Base-by-base conservation (phyloP, 1,284 basidiomycete genomes). In the Takashimella koratensis region DNA sequence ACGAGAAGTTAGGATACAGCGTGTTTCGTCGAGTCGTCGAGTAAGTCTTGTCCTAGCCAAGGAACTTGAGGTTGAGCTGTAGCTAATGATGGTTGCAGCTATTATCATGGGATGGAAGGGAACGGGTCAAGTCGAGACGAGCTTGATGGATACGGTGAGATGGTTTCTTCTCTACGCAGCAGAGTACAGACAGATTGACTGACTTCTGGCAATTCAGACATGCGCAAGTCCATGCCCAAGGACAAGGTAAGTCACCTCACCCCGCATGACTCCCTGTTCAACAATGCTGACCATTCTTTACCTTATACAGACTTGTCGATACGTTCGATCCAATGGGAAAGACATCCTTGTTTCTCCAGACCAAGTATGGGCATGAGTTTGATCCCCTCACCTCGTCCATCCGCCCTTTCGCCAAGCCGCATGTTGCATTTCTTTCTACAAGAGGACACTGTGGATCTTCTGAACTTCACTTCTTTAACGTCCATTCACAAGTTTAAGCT, bases 21-120 rank as follows among this genome's bases (percentile, higher is more conserved):
- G 74, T 77, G 4, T 77, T 62, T 57, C 52, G 76, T 19, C 54
- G 76, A n/a, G 76, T 77, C 0, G 73, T 76, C 21, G 75, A 75
- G 73, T 76, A 58, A 71, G 74, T 72, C 30, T 13, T 8, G 11
- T 13, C 39, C 19, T n/a, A n/a, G n/a, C n/a, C n/a, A n/a, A n/a
- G n/a, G n/a, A n/a, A n/a, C n/a, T n/a, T n/a, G n/a, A n/a, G n/a
- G n/a, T n/a, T n/a, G n/a, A n/a, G n/a, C n/a, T n/a, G n/a, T n/a
- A n/a, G n/a, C n/a, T n/a, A n/a, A n/a, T n/a, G n/a, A n/a, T 23
- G 13, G 21, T 4, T 16, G 1, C 56, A 76, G 75, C 49, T 76
- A 76, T 55, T 76, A 76, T 58, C 59, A 68, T 40, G 73, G 73
- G 1, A 76, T 76, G 74, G 71, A 73, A 51, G 69, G 71, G 16